Percentiles rank a stretch among this genome's conserved stretches.
Evolutionary conservation across 1,284 basidiomycete genomes (phyloP).

Genomic region (Lignosus rhinocerotis): DNA sequence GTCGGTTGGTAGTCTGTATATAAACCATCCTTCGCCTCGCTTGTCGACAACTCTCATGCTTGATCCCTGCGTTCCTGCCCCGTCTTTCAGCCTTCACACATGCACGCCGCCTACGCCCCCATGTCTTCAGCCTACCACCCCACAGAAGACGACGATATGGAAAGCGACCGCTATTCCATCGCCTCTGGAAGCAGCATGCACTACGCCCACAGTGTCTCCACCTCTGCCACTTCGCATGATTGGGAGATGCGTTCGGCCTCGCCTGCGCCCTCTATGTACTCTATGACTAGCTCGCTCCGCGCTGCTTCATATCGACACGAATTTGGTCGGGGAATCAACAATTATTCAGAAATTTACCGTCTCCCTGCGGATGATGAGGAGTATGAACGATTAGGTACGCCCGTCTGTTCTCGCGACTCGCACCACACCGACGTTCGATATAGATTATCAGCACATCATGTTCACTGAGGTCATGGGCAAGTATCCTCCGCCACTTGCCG

Average conservation of each 20-base stretch:
- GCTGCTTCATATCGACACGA: slow-evolving; percentile 61
- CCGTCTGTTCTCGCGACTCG: not conserved
- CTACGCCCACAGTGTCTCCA: slow-evolving; percentile 41
- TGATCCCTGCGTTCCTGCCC: slow-evolving; percentile 12
- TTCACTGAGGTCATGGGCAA: slow-evolving; percentile 64
- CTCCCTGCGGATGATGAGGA: slow-evolving; percentile 79
- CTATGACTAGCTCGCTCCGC: slow-evolving; percentile 62
- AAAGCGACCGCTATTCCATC: slow-evolving; percentile 35
- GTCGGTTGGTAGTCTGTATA: slow-evolving; percentile 20
- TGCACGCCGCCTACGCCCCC: slow-evolving; percentile 15
- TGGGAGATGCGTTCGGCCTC: slow-evolving; percentile 58
- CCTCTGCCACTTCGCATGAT: slow-evolving; percentile 44
- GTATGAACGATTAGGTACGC: slow-evolving; percentile 62
- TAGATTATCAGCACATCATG: slow-evolving; percentile 69
- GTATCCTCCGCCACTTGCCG: slow-evolving; percentile 56
- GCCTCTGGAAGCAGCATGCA: slow-evolving; percentile 36
- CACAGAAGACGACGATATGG: slow-evolving; percentile 27
- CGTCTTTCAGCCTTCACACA: slow-evolving; percentile 8
- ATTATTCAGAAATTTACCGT: slow-evolving; percentile 74
- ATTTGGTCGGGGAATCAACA: slow-evolving; percentile 70
- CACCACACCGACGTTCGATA: not conserved
- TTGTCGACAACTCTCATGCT: slow-evolving; percentile 9
- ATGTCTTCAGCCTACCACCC: slow-evolving; percentile 14
- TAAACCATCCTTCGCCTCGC: slow-evolving; percentile 15
- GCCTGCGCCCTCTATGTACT: slow-evolving; percentile 66